Percentiles rank a stretch among this genome's conserved stretches.
Conservation (phyloP, 2,329 filamentous ascomycete species). For the Talaromyces marneffei region DNA sequence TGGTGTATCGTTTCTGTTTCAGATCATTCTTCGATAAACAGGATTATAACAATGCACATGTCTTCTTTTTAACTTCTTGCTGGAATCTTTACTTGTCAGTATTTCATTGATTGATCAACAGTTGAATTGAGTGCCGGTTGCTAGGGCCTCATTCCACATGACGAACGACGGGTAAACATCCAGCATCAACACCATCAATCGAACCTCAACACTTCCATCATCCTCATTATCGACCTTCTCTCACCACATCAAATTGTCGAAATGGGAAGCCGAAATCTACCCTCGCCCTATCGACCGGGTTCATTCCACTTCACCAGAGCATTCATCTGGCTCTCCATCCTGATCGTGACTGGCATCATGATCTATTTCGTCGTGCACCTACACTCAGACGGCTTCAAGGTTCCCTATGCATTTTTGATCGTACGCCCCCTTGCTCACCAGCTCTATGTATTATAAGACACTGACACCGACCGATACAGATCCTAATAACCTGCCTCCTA, state of each 20-base stretch:
- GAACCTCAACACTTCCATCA: background rate
- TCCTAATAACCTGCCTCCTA: constrained; percentile 47
- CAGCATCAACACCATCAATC: background rate
- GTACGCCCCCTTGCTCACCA: constrained; percentile 36
- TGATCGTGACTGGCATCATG: constrained; percentile 51
- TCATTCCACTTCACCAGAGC: constrained; percentile 38
- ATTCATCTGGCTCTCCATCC: constrained; percentile 45
- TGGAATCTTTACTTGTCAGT: background rate
- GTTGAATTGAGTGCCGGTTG: background rate
- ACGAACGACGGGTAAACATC: background rate
- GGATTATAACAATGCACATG: background rate
- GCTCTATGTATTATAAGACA: background rate
- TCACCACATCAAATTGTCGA: constrained; percentile 9
- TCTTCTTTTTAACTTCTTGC: background rate
- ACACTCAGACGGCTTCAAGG: constrained; percentile 44
- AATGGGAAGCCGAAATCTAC: constrained; percentile 31
- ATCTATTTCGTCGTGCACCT: constrained; percentile 53
- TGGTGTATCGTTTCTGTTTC: constrained; percentile 2
- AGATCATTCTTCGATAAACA: background rate
- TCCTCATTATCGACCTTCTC: background rate
- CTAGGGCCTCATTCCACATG: background rate
- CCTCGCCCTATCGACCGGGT: constrained; percentile 36
- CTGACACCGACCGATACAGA: constrained; percentile 32
- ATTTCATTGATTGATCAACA: background rate
- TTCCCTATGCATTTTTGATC: constrained; percentile 57